Percentiles rank a stretch among this genome's conserved stretches.
phyloP scores from a whole-genome alignment of 2,329 filamentous ascomycete genomes.

The Ceratocystis lukuohia region DNA sequence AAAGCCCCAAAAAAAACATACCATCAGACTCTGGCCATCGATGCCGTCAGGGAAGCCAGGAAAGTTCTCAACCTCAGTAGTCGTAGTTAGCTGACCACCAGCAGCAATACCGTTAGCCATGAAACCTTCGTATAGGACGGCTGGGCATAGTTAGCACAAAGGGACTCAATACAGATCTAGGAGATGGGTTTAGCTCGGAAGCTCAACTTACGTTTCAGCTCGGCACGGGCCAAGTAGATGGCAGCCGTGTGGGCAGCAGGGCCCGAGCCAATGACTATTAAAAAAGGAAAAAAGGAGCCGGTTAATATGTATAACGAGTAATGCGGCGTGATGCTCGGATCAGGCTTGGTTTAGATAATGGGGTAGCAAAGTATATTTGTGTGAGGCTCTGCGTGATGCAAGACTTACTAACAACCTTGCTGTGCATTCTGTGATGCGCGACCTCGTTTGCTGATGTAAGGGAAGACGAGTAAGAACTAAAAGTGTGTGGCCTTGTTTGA shows the following conservation, averaged over 20 bases:
- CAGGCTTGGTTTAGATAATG: not conserved
- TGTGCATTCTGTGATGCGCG: conserved; percentile 53
- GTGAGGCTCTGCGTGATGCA: not conserved
- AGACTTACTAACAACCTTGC: conserved; percentile 72
- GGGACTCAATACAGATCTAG: not conserved
- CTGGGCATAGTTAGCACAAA: conserved; percentile 27
- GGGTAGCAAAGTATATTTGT: too few relatives aligned
- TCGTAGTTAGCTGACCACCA: conserved; percentile 93
- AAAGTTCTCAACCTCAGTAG: conserved; percentile 97
- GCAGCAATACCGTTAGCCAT: conserved; percentile 93
- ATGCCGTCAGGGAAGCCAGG: conserved; percentile 87
- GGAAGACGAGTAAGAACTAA: conserved; percentile 1
- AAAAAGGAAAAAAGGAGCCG: not conserved
- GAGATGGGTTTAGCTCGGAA: not conserved
- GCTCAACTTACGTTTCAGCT: conserved; percentile 58
- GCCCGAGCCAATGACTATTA: conserved; percentile 74
- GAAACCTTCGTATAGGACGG: conserved; percentile 94
- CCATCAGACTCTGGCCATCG: conserved; percentile 78
- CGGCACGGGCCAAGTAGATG: conserved; percentile 87
- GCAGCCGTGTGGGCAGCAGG: conserved; percentile 95
- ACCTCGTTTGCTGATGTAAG: conserved; percentile 2
- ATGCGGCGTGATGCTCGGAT: not conserved
- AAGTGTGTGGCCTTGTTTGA: conserved; percentile 12
- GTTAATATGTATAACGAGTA: not conserved
- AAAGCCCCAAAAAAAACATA: conserved; percentile 26